Base-by-base conservation (phyloP, 345 rosid species). In the Salix suchowensis region DNA sequence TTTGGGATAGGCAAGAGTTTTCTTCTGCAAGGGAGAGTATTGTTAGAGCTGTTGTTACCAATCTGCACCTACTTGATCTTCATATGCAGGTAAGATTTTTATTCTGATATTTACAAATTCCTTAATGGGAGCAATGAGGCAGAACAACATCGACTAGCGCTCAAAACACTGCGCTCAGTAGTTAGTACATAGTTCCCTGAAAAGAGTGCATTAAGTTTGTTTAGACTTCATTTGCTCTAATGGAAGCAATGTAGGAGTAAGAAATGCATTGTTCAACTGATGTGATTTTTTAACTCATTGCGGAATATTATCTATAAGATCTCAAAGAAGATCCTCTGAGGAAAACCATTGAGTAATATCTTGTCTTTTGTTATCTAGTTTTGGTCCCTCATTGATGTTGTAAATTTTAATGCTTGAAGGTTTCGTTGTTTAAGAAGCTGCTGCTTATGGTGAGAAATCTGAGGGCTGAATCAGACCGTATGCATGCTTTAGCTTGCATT, bases 1-100 rank as follows among this genome's bases (percentile, higher is more conserved):
- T 95, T 23, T 95, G 98, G 98, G 98, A 95, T 80, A 87, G 98
- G 69, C 98, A 95, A 83, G 98, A 95, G 86, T 95, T 95, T 79
- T 91, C 97, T 44, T 93, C 98, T 67, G 98, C 98, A 24, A 89
- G 98, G 82, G 98, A 95, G 83, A 93, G 98, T 86, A 90, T 95
- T 71, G 98, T 95, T 72, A 88, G 98, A 83, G 97, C 98, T 26
- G 97, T 90, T 5, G 98, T 95, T 76, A 93, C 98, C 0, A 95
- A 91, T 86, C 82, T 95, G 48, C 98, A 95, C 86, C 87, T 91
- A 77, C 93, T 95, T 74, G 98, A 95, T 83, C 93, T 95, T 78
- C 96, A 93, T 84, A 90, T 93, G 98, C 98, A 95, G 94, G 98
- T 95, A 55, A 46, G 62, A 15, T 15, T 75, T 75, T 16, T 46